These are phyloP conservation scores for Rhodotorula babjevae DNA, from an alignment of 768 basidiomycete species.

Conservation along the genomic window DNA sequence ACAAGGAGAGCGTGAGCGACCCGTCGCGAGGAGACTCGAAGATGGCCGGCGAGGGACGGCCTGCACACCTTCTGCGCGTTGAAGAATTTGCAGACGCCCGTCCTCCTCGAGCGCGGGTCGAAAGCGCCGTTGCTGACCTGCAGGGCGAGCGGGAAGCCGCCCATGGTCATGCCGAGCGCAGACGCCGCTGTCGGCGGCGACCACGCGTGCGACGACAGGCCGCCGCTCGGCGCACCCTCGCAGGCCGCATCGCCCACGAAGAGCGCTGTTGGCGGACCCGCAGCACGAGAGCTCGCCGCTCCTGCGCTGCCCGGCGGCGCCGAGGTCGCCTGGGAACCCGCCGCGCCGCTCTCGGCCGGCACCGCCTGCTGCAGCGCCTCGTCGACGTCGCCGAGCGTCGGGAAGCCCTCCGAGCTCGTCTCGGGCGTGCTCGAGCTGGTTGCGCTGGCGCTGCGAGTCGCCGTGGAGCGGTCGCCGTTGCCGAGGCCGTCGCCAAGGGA, in stretches of 20 bases:
- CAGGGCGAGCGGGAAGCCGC: not conserved
- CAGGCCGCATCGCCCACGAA: too few species aligned
- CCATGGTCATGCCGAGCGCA: not conserved
- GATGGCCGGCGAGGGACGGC: not conserved
- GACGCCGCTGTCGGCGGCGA: not conserved
- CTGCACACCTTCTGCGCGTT: conserved; percentile 26
- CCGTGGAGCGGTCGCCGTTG: not conserved
- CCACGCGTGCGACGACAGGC: not conserved
- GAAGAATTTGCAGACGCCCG: conserved; percentile 32
- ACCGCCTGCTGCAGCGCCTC: not conserved
- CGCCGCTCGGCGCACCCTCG: too few species aligned
- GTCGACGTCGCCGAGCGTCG: not conserved
- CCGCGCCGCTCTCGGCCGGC: not conserved
- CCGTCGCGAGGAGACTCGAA: not conserved
- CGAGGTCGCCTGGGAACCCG: too few species aligned
- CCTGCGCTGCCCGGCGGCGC: too few species aligned
- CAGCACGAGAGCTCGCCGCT: not conserved
- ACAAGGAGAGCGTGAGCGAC: not conserved
- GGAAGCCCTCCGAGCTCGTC: not conserved
- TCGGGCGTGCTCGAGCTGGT: not conserved
- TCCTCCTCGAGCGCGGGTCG: not conserved
- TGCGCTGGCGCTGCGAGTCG: not conserved
- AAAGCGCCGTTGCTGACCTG: not conserved
- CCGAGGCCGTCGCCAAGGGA: not conserved
- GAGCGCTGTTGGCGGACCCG: too few species aligned